These are phyloP conservation scores for Tuber borchii DNA, from an alignment of 495 filamentous ascomycete species.

Conservation along the genomic window DNA sequence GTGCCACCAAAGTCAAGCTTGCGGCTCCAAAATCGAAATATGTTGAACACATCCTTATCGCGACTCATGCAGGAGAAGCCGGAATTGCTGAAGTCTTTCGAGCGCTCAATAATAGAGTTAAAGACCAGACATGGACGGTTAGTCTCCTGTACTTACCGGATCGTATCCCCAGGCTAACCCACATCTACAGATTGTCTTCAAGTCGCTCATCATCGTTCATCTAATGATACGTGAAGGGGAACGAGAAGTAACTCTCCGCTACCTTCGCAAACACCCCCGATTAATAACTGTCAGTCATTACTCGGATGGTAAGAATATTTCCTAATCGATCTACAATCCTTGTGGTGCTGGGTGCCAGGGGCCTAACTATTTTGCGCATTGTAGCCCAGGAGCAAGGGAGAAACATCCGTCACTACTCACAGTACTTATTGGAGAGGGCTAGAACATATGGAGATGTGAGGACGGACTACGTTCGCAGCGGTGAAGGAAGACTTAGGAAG, in stretches of 20 bases:
- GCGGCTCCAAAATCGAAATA: constrained; percentile 98
- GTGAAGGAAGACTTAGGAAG: constrained; percentile 74
- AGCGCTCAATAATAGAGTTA: constrained; percentile 75
- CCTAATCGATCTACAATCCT: constrained; percentile 8
- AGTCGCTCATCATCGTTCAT: constrained; percentile 88
- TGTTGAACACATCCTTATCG: constrained; percentile 94
- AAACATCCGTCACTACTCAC: constrained; percentile 86
- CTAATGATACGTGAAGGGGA: constrained; percentile 96
- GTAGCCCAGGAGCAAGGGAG: constrained; percentile 88
- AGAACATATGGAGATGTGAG: constrained; percentile 74
- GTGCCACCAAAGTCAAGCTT: constrained; percentile 92
- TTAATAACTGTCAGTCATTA: constrained; percentile 82
- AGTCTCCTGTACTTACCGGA: background rate
- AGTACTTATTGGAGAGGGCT: constrained; percentile 77
- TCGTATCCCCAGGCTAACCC: background rate
- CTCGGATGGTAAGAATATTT: constrained; percentile 68
- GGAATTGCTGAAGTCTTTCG: constrained; percentile 95
- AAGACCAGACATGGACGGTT: constrained; percentile 94
- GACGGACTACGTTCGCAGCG: constrained; percentile 81
- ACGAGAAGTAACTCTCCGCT: constrained; percentile 76
- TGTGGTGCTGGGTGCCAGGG: background rate
- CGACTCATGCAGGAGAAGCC: constrained; percentile 89
- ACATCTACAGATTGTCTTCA: constrained; percentile 63
- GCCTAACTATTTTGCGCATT: background rate
- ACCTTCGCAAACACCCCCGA: constrained; percentile 73